Evolutionary conservation across 768 basidiomycete genomes (phyloP).

Genomic region (Leucogyrophana mollusca): DNA sequence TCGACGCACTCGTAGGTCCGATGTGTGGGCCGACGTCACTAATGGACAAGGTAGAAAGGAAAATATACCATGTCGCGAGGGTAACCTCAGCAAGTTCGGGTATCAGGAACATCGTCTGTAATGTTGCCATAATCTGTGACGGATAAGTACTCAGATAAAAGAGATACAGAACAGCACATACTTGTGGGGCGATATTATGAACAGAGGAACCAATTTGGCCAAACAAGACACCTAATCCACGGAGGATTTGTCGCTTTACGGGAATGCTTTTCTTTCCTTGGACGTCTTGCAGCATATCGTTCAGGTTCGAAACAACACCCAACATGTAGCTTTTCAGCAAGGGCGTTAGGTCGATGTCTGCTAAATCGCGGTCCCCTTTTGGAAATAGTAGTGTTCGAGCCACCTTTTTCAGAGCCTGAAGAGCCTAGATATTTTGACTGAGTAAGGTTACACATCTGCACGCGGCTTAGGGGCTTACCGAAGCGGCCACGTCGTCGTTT

Average conservation of each 20-base stretch:
- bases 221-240: constrained; percentile 76
- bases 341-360: constrained; percentile 41
- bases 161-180: constrained; percentile 29
- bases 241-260: constrained; percentile 75
- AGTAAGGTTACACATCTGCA: background rate
- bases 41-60: constrained; percentile 65
- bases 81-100: constrained; percentile 77
- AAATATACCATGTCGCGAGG: constrained; percentile 75
- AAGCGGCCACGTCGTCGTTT: constrained; percentile 39
- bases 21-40: constrained; percentile 80
- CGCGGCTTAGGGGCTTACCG: constrained; percentile 33
- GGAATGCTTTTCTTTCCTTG: constrained; percentile 70
- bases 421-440: constrained; percentile 42
- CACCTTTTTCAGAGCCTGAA: constrained; percentile 44
- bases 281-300: constrained; percentile 82
- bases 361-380: constrained; percentile 24
- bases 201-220: constrained; percentile 67
- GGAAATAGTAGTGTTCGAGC: constrained; percentile 28
- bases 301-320: constrained; percentile 81
- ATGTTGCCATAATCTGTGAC: constrained; percentile 87
- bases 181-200: constrained; percentile 83
- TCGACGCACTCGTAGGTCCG: constrained; percentile 82
- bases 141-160: background rate
- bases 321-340: constrained; percentile 80
- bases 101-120: constrained; percentile 84